phyloP scores from a whole-genome alignment of 768 basidiomycete species.

The Termitomyces sp. region DNA sequence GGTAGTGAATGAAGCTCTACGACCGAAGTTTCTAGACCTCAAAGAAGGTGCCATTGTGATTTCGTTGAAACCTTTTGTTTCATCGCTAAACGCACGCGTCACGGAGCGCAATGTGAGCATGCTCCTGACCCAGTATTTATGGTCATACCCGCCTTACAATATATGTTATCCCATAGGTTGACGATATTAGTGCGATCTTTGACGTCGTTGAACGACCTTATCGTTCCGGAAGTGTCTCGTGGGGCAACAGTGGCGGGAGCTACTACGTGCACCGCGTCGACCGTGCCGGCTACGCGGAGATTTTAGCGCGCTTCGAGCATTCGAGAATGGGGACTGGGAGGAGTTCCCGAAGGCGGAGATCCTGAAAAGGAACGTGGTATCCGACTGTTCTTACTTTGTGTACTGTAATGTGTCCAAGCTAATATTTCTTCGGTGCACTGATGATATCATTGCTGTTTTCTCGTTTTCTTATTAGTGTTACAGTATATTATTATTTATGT shows the following conservation, averaged over 20 bases:
- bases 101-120: conserved; percentile 74
- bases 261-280: conserved; percentile 79
- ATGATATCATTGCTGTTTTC: not conserved
- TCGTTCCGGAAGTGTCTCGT: conserved; percentile 72
- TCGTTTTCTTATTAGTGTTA: too few species aligned
- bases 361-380: conserved; percentile 1
- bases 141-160: not conserved
- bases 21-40: conserved; percentile 88
- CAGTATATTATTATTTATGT: not conserved
- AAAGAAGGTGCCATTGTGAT: conserved; percentile 91
- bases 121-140: not conserved
- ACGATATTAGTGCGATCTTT: conserved; percentile 80
- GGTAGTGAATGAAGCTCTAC: conserved; percentile 80
- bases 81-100: conserved; percentile 63
- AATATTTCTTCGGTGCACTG: not conserved
- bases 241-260: conserved; percentile 65
- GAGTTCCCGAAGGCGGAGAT: conserved; percentile 25
- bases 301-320: conserved; percentile 51
- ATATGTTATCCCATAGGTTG: conserved; percentile 35
- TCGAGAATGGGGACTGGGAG: conserved; percentile 26
- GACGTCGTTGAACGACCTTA: conserved; percentile 66
- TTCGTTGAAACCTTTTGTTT: conserved; percentile 82
- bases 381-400: not conserved
- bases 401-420: not conserved
- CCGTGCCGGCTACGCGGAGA: conserved; percentile 60